Evolutionary conservation across 306 rosid genomes (phyloP).

Genomic region (Boehmeria nivea): DNA sequence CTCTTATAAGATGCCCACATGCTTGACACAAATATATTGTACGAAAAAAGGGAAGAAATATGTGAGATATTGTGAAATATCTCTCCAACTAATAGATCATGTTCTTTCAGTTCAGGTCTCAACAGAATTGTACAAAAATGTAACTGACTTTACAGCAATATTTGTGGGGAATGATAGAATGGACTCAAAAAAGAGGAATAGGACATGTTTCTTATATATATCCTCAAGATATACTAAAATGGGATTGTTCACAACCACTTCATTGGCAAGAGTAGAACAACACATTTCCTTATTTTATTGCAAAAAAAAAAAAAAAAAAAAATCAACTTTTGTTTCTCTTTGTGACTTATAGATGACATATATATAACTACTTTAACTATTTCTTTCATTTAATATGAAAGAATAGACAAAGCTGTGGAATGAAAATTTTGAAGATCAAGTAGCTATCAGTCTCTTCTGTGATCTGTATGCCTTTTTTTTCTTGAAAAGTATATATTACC

Average conservation of each 20-base stretch:
- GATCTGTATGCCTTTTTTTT: background rate
- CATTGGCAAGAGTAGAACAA: background rate
- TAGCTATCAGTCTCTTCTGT: background rate
- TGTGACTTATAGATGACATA: background rate
- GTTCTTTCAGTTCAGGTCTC: background rate
- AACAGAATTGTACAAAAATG: conserved; percentile 5
- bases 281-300: background rate
- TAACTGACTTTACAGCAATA: conserved; percentile 2
- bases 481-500: conserved; percentile 6
- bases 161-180: background rate
- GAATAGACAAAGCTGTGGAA: conserved; percentile 6
- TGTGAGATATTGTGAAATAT: background rate
- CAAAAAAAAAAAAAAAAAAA: background rate
- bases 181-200: background rate
- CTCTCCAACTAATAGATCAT: background rate
- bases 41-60: background rate
- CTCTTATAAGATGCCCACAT: conserved; percentile 8
- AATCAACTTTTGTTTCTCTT: background rate
- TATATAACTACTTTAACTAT: background rate
- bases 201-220: background rate
- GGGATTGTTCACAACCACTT: background rate
- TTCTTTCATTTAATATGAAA: conserved; percentile 2
- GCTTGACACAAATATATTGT: background rate
- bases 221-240: background rate
- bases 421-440: background rate